These are phyloP conservation scores for Akebia trifoliata DNA, from an alignment of 164 flowering plant species.

Conservation along the genomic window DNA sequence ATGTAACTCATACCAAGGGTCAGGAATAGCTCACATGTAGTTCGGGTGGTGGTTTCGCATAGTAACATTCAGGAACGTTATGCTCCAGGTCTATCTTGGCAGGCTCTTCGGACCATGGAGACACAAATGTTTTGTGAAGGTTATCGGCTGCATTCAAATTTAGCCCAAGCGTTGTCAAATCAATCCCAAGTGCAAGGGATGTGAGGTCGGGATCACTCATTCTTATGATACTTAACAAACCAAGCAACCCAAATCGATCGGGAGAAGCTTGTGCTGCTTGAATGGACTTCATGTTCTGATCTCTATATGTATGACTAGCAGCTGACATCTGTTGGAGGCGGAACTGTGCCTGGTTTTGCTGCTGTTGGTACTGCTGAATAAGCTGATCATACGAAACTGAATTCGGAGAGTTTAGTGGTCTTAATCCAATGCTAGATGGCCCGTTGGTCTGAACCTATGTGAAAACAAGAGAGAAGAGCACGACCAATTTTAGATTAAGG, in stretches of 20 bases:
- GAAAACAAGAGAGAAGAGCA: background rate
- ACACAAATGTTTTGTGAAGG: conserved; percentile 84
- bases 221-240: conserved; percentile 74
- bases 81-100: conserved; percentile 90
- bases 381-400: conserved; percentile 69
- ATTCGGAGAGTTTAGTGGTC: conserved; percentile 62
- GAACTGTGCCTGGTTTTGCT: conserved; percentile 71
- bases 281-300: conserved; percentile 62
- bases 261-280: conserved; percentile 61
- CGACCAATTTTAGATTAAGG: background rate
- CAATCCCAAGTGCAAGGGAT: conserved; percentile 91
- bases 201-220: conserved; percentile 85
- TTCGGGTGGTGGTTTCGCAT: conserved; percentile 66
- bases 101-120: conserved; percentile 97
- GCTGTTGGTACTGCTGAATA: conserved; percentile 83
- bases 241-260: conserved; percentile 84
- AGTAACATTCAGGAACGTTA: conserved; percentile 79
- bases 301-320: conserved; percentile 64
- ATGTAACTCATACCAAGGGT: background rate
- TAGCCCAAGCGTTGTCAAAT: conserved; percentile 85
- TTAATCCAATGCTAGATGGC: conserved; percentile 68
- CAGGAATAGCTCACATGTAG: conserved; percentile 53
- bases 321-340: conserved; percentile 78
- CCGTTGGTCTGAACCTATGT: conserved; percentile 52
- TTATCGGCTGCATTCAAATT: conserved; percentile 83